Evolutionary conservation across 2,329 filamentous ascomycete species (phyloP).

Genomic region (Sporothrix euskadiensis): DNA sequence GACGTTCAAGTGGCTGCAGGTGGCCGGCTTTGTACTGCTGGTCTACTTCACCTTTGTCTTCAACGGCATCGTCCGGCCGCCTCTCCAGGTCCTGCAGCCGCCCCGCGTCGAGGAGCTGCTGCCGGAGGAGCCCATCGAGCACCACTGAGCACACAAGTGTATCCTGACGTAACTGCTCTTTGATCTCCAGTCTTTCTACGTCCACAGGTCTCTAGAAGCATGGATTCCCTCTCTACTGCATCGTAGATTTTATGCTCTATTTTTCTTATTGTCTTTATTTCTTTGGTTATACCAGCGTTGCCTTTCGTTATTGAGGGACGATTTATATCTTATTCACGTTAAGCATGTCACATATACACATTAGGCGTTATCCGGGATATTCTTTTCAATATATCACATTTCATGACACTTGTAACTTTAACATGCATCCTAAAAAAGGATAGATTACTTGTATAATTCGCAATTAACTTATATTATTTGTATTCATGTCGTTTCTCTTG

Average conservation of each 20-base stretch:
- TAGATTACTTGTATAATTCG: no score
- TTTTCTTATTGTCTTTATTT: not conserved
- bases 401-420: not conserved
- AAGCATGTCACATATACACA: not conserved
- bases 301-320: not conserved
- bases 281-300: constrained; percentile 9
- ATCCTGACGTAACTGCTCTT: not conserved
- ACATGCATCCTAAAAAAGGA: not conserved
- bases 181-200: no score
- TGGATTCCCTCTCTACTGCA: not conserved
- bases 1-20: constrained; percentile 95
- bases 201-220: not conserved
- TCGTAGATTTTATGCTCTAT: not conserved
- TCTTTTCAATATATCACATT: not conserved
- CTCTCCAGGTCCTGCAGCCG: constrained; percentile 57
- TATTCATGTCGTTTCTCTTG: no score
- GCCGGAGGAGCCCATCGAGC: constrained; percentile 82
- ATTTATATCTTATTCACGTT: constrained; percentile 1
- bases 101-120: constrained; percentile 64
- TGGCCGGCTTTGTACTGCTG: constrained; percentile 80
- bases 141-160: constrained; percentile 73
- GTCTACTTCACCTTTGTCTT: constrained; percentile 98
- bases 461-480: no score
- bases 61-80: constrained; percentile 88
- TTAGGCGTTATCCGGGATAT: not conserved